Evolutionary conservation across 306 rosid genomes (phyloP).

Genomic region (Cucurbita pepo): DNA sequence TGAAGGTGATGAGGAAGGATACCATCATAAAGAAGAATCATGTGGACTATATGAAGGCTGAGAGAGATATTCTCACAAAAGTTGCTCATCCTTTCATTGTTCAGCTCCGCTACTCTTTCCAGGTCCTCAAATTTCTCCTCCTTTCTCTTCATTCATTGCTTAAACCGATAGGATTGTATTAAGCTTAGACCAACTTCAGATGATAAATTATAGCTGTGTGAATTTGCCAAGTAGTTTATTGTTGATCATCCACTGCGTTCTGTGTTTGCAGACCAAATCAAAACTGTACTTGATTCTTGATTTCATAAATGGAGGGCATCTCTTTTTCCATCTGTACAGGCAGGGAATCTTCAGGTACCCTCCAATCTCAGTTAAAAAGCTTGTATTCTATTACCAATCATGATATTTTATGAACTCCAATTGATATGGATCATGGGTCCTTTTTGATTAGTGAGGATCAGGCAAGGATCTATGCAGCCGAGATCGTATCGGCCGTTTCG

Average conservation of each 20-base stretch:
- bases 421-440: conserved; percentile 6
- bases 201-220: background rate
- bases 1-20: conserved; percentile 95
- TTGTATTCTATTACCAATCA: background rate
- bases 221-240: background rate
- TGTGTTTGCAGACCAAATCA: conserved; percentile 49
- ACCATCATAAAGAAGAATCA: conserved; percentile 79
- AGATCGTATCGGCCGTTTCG: conserved; percentile 88
- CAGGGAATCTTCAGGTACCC: conserved; percentile 82
- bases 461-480: conserved; percentile 86
- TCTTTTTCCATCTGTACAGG: conserved; percentile 72
- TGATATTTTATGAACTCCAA: background rate
- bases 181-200: no score
- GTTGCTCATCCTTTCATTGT: conserved; percentile 76
- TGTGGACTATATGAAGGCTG: conserved; percentile 88
- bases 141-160: background rate
- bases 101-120: conserved; percentile 84
- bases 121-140: conserved; percentile 15
- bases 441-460: conserved; percentile 84
- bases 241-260: background rate
- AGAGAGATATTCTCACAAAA: conserved; percentile 89
- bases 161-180: background rate
- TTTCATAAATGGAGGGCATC: conserved; percentile 90
- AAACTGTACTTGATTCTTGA: conserved; percentile 86
- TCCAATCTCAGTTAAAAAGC: background rate